A percentile compares a stretch with the other conserved stretches of the same genome.
phyloP scores from a whole-genome alignment of 306 rosid species.

The Datisca glomerata region DNA sequence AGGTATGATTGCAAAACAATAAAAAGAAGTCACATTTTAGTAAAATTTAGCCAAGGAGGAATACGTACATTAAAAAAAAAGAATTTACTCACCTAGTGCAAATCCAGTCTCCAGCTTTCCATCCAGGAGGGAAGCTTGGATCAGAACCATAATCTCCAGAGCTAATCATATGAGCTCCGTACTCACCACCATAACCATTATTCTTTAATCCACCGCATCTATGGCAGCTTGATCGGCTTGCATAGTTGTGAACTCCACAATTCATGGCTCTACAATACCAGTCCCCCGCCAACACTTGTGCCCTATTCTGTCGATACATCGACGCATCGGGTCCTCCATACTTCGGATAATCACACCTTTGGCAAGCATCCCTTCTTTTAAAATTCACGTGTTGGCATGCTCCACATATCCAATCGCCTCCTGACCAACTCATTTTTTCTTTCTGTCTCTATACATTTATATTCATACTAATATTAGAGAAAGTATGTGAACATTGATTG shows the following conservation, averaged over 20 bases:
- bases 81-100: slow-evolving; percentile 37
- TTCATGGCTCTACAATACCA: slow-evolving; percentile 42
- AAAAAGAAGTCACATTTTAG: too few species aligned
- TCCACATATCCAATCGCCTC: slow-evolving; percentile 74
- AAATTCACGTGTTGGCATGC: slow-evolving; percentile 61
- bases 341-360: slow-evolving; percentile 54
- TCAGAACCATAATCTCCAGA: slow-evolving; percentile 35
- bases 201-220: slow-evolving; percentile 23
- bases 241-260: slow-evolving; percentile 61
- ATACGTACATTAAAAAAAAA: too few species aligned
- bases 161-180: too few species aligned
- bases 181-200: slow-evolving; percentile 17
- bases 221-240: slow-evolving; percentile 12
- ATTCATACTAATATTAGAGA: not conserved
- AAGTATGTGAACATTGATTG: too few species aligned
- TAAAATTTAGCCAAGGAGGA: too few species aligned
- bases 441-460: not conserved
- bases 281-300: slow-evolving; percentile 59
- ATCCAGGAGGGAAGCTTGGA: slow-evolving; percentile 43
- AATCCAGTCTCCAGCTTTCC: slow-evolving; percentile 75
- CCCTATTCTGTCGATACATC: slow-evolving; percentile 20
- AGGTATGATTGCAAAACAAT: too few species aligned
- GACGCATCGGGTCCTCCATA: slow-evolving; percentile 53
- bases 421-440: slow-evolving; percentile 51
- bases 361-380: slow-evolving; percentile 60